Evolutionary conservation across 1,139 yeast species (phyloP).

Genomic region (Sugiyamaella neomexicana): DNA sequence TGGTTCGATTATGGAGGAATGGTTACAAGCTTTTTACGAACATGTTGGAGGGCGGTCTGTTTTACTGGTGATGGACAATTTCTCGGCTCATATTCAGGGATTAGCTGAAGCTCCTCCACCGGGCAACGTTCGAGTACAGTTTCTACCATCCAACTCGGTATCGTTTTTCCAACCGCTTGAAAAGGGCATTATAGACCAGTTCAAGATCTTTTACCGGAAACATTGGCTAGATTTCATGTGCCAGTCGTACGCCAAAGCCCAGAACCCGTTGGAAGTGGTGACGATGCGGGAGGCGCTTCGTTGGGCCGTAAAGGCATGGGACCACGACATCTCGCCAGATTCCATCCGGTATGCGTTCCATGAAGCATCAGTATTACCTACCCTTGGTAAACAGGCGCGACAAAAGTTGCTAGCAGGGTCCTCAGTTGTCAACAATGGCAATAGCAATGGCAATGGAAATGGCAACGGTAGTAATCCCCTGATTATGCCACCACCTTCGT

Average conservation of each 20-base stretch:
- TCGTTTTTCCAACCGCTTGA: constrained; percentile 21
- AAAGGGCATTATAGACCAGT: constrained; percentile 21
- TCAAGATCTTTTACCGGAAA: constrained; percentile 17
- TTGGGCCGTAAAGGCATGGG: constrained; percentile 19
- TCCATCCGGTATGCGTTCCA: constrained; percentile 13
- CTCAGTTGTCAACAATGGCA: not conserved
- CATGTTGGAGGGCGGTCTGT: constrained; percentile 17
- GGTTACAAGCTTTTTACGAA: constrained; percentile 19
- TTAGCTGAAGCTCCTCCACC: constrained; percentile 20
- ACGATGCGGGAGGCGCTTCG: constrained; percentile 18
- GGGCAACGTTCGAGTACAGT: constrained; percentile 18
- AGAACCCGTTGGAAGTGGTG: constrained; percentile 15
- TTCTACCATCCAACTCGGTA: constrained; percentile 17
- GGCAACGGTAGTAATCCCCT: not conserved
- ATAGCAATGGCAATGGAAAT: too few species aligned
- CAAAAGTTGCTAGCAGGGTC: not conserved
- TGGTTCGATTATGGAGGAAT: constrained; percentile 20
- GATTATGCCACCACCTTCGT: constrained; percentile 11
- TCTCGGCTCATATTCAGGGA: constrained; percentile 22
- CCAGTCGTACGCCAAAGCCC: constrained; percentile 15
- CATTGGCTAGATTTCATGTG: constrained; percentile 20
- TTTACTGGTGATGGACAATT: constrained; percentile 18
- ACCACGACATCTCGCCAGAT: constrained; percentile 17
- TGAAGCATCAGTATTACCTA: constrained; percentile 13
- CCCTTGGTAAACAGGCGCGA: constrained; percentile 2